Evolutionary conservation across 352 stramenopile species (phyloP), one percentile per base, ranked within the genome.

Genomic region (Globisporangium paddicum): DNA sequence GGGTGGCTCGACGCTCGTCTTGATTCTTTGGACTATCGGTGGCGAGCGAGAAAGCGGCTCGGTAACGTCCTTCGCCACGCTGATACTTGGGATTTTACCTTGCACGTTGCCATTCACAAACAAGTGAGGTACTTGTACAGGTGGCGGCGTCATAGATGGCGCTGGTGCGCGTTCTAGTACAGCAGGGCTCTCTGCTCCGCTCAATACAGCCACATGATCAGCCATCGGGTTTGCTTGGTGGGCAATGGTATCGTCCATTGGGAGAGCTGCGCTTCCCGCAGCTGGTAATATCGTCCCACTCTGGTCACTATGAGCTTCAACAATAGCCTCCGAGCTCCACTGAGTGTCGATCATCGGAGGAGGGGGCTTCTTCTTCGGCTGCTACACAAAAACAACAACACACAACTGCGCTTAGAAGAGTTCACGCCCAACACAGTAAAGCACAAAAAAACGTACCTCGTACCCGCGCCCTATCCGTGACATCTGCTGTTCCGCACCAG

Each of bases 1-100:
- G 3, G 76, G 82, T 5, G 74, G 68, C 19, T 73, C 61, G 9
- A 84, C 72, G 44, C 38, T 60, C 42, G 18, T n/a, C 54, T 44
- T 19, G 14, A 60, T 25, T 2, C 11, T 25, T 26, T 48, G 54
- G 7, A 56, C 50, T 11, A 61, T 64, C 5, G 44, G 45, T 16
- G 58, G 48, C 13, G 62, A 47, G 6, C 32, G 21, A 8, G n/a
- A 34, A 6, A 59, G 23, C 37, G 21, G 28, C 6, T 32, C 25
- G 55, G 7, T 23, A 30, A 23, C 8, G 47, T 56, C 40, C 67
- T 68, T 19, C 67, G 59, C 10, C 56, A 56, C 1, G 49, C 34
- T 16, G 59, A 5, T 5, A 16, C 6, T 34, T 52, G 3, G 14
- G 23, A 16, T 14, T 19, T 25, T 26, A 25, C 18, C 11, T 26